Evolutionary conservation across 768 basidiomycete genomes (phyloP), one percentile per base, ranked within the genome.

Genomic region (Hygrocybe coccinea): DNA sequence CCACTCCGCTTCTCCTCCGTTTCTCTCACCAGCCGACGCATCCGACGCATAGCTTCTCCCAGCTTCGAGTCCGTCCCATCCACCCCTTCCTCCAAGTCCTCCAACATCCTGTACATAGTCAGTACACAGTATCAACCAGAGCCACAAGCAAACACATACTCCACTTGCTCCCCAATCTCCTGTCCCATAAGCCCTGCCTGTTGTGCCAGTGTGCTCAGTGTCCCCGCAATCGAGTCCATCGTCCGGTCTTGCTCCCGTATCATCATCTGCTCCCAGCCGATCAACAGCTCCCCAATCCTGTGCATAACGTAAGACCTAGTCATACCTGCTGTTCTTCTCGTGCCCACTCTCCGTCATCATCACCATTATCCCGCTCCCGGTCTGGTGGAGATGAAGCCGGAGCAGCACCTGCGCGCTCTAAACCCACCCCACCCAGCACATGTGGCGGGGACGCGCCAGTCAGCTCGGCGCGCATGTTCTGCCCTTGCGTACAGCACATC

Each of bases 101-200:
- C 83, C 0, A 94, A 75, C 81, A 94, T 83, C 64, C 95, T 97
- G 60, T 50, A 10, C 10, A 12, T 19, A n/a, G n/a, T 41, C 54
- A 43, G 47, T 53, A 53, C 7, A 34, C 19, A 24, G 10, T 12
- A 12, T 54, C 37, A 14, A 55, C 41, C 43, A 48, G 21, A 44
- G 6, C 39, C 21, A 24, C 37, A 50, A 44, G 46, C 17, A 21
- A 25, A 4, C 25, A 69, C 68, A 59, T 59, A 95, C 95, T 91
- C 91, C 61, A 87, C 90, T 64, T 99, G 97, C 66, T 95, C 92
- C 8, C 68, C 75, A 49, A 98, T 90, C 67, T 99, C 97, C 55
- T 83, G 84, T 0, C 95, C 95, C 84, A 99, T 99, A 33, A 97
- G 74, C 10, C 87, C 89, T 0, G 97, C 97, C 71, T 98, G 97